A percentile compares a stretch with the other conserved stretches of the same genome.
Conservation (phyloP, 306 rosid species). For the Senna tora region DNA sequence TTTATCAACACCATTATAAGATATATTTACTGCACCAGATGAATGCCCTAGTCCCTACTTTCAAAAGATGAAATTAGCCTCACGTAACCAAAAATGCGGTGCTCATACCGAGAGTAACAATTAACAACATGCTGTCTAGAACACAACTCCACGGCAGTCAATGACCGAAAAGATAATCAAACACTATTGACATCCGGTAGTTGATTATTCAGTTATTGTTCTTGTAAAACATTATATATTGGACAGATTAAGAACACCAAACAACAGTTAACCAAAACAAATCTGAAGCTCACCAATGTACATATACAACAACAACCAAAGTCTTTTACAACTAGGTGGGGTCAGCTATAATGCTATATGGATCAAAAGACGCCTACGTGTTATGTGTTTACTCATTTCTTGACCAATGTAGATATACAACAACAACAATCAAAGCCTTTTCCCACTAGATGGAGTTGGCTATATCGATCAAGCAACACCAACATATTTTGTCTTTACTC, state of each 20-base stretch:
- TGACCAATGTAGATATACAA: no score
- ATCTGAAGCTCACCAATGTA: conserved; percentile 23
- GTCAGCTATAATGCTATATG: no score
- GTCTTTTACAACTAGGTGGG: no score
- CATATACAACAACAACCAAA: no score
- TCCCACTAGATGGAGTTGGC: no score
- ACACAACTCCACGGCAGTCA: background rate
- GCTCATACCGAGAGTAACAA: background rate
- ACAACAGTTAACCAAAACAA: background rate
- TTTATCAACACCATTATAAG: background rate
- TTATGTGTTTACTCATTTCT: no score
- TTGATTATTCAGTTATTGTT: background rate
- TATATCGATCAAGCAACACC: no score
- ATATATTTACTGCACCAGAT: background rate
- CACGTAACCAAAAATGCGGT: background rate
- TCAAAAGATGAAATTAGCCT: background rate
- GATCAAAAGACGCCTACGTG: no score
- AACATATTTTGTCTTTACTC: no score
- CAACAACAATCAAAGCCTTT: no score
- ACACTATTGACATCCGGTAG: background rate
- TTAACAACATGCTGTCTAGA: background rate
- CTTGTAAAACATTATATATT: background rate
- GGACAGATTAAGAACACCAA: background rate
- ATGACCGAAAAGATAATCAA: background rate
- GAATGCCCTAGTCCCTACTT: background rate